A percentile compares a stretch with the other conserved stretches of the same genome.
phyloP scores from a whole-genome alignment of 2,329 filamentous ascomycete species.

The Tolypocladium pustulatum region DNA sequence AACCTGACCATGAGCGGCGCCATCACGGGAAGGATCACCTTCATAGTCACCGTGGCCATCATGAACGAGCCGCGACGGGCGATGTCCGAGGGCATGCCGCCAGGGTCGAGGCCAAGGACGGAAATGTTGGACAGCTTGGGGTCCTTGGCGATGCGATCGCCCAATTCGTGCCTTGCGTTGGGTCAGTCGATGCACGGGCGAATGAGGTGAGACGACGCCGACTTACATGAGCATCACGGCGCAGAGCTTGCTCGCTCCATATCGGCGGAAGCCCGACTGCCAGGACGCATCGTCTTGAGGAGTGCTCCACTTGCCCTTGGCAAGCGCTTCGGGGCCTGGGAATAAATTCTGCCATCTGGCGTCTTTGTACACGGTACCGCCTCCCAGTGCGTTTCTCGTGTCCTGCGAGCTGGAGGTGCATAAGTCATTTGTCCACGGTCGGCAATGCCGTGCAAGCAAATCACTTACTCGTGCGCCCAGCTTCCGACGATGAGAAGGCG shows the following conservation, averaged over 20 bases:
- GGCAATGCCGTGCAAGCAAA: background rate
- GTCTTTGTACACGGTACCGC: slow-evolving; percentile 11
- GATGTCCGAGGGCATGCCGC: slow-evolving; percentile 23
- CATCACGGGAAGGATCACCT: slow-evolving; percentile 13
- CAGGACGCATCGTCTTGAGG: slow-evolving; percentile 15
- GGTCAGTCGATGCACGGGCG: slow-evolving; percentile 4
- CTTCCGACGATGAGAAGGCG: slow-evolving; percentile 20
- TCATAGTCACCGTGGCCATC: slow-evolving; percentile 11
- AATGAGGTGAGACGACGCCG: background rate
- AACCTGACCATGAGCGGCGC: slow-evolving; percentile 12
- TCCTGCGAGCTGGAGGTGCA: slow-evolving; percentile 13
- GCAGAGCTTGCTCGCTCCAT: slow-evolving; percentile 28
- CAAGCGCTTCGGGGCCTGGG: slow-evolving; percentile 17
- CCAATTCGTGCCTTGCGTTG: slow-evolving; percentile 20
- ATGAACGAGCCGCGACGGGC: slow-evolving; percentile 14
- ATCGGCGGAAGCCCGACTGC: slow-evolving; percentile 20
- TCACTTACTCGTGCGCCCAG: slow-evolving; percentile 22
- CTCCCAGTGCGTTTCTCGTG: slow-evolving; percentile 12
- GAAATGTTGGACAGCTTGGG: slow-evolving; percentile 21
- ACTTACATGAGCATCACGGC: slow-evolving; percentile 23
- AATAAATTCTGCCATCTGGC: slow-evolving; percentile 14
- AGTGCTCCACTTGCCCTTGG: slow-evolving; percentile 22
- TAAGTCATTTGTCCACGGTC: background rate
- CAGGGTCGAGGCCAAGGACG: slow-evolving; percentile 27
- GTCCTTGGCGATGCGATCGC: slow-evolving; percentile 20